phyloP scores from a whole-genome alignment of 768 basidiomycete species.

The Boletus patriciae region DNA sequence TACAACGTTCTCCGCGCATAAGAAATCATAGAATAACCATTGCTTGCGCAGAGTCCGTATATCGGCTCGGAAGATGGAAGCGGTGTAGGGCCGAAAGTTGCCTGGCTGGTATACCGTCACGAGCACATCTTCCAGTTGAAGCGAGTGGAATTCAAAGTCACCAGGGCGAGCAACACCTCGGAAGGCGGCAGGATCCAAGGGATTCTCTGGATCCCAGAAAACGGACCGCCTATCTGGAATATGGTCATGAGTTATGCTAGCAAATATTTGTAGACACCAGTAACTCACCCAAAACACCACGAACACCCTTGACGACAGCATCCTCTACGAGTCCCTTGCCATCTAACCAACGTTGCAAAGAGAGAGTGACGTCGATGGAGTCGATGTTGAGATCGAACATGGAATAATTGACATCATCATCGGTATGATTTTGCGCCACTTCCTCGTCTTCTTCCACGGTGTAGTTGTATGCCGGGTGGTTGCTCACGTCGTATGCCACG shows the following conservation, averaged over 20 bases:
- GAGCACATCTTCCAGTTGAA: conserved; percentile 90
- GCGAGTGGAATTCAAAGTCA: conserved; percentile 88
- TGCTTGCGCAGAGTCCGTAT: conserved; percentile 81
- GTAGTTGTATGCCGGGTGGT: conserved; percentile 69
- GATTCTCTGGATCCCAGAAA: conserved; percentile 80
- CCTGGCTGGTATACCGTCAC: conserved; percentile 94
- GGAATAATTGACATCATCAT: conserved; percentile 72
- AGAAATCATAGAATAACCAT: conserved; percentile 94
- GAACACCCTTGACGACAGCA: conserved; percentile 90
- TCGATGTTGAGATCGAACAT: conserved; percentile 94
- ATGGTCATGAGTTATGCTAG: background rate
- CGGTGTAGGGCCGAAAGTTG: conserved; percentile 87
- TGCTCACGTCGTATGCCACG: conserved; percentile 73
- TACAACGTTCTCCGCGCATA: conserved; percentile 88
- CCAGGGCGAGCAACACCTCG: conserved; percentile 72
- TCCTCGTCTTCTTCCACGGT: conserved; percentile 61
- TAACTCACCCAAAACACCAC: conserved; percentile 81
- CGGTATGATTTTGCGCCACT: conserved; percentile 27
- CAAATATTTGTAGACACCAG: background rate
- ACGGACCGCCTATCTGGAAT: conserved; percentile 80
- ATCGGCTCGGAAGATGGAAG: conserved; percentile 92
- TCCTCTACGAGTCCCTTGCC: conserved; percentile 92
- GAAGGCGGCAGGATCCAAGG: conserved; percentile 77
- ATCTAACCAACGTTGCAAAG: conserved; percentile 89
- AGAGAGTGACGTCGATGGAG: conserved; percentile 93